Evolutionary conservation across 805 yeast species (phyloP), one percentile per base, ranked within the genome.

Genomic region (Kodamaea fukazawae): DNA sequence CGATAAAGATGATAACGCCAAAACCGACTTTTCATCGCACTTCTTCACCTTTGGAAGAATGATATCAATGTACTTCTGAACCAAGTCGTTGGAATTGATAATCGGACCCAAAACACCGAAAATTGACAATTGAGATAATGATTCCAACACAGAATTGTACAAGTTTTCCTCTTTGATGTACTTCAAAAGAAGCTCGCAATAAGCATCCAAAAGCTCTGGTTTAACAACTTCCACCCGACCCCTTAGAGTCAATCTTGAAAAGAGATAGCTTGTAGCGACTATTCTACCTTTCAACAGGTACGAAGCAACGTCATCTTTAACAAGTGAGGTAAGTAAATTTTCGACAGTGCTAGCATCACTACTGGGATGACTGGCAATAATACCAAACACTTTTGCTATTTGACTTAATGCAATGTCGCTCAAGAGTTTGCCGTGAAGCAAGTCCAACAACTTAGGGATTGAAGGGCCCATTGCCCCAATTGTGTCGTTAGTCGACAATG

Each of bases 11-110:
- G 88, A 76, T 55, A 82, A 70, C 0, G 84, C 64, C 28, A 77
- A 53, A 4, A 78, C 70, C 0, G 89, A 75, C 22, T 57, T 63
- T 45, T 86, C 95, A 46, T 81, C 80, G 36, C 69, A 65, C 46
- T 74, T 76, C 46, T 77, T 74, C 5, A 78, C 76, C 31, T 66
- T 65, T 0, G 69, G 60, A 29, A 58, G 54, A 7, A 76, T 53
- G 2, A 45, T 43, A 0, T 18, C 34, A 18, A 58, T 51, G 29
- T 55, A 45, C 0, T 49, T 34, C 0, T 48, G 47, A 4, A 66
- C 43, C 1, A 51, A 48, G 7, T 48, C 47, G n/a, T 38, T 39
- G n/a, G 31, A 7, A 10, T 47, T 46, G 5, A 44, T 34, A 11
- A 14, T 9, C 0, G 77, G 74, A 0, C 74, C 76, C 10, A 76